Base-by-base conservation (phyloP, 208 protist species). In the Vickermania ingenoplastis region DNA sequence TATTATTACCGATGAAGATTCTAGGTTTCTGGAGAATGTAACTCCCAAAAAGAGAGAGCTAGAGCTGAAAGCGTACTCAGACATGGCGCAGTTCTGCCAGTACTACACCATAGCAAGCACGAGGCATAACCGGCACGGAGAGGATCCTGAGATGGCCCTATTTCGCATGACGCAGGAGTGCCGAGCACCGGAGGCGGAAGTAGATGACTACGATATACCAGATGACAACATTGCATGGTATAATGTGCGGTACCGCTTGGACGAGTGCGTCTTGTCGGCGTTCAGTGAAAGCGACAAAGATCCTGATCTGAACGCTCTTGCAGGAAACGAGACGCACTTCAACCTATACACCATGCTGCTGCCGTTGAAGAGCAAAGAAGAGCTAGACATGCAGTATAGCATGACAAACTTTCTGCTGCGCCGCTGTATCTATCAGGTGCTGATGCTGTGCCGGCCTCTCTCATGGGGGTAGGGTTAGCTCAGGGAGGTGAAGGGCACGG, bases 51-150 rank as follows among this genome's bases (percentile, higher is more conserved):
- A 67, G 5, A 63, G 50, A 24, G 73, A 50, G 30, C 61, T 96
- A 28, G 91, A 96, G 67, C 61, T 69, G 45, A 91, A 88, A 69
- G 86, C 70, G 21, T 96, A 96, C 69, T 69, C 78, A 3, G 91
- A 96, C 53, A 81, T 96, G 31, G 86, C 91, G 13, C 86, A 91
- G 56, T 89, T 94, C 63, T 83, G 81, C 54, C 83, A 89, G 52
- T 83, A 73, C 69, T 83, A 82, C 62, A 71, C 69, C 25, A 77
- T 96, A 27, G 76, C 84, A 2, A 90, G 63, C 70, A 79, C 83
- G 7, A 61, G 63, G 14, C 91, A 96, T 72, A 96, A 96, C 66
- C 89, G 81, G 58, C 59, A 67, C 63, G 87, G 84, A 48, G 91
- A 96, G 71, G 88, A 95, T 60, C 59, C 79, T 0, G 73, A 92